Base-by-base conservation (phyloP, 192 early-diverging fungal genomes). In the Coemansia sp. region DNA sequence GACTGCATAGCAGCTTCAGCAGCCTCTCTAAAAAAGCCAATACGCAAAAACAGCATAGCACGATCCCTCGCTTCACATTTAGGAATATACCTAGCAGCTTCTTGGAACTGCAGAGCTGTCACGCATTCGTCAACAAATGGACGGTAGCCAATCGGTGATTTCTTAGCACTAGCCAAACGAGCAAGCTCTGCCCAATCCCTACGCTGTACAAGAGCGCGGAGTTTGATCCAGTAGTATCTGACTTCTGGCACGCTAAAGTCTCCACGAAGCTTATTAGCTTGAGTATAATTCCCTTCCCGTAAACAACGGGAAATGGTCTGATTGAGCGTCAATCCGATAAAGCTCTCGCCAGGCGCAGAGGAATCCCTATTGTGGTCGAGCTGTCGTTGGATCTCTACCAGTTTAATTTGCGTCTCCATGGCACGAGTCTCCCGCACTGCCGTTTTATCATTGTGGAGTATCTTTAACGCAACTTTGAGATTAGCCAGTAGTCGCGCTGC, bases 181-280 rank as follows among this genome's bases (percentile, higher is more conserved):
- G 95, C 93, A 54, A 98, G 78, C 28, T 90, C 89, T 5, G 89
- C 88, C 93, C 92, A 98, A 60, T 96, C 91, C 16, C 90, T 76
- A 7, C 87, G 81, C 63, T 85, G 76, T 0, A 96, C 92, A 7
- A 98, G 74, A 0, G 92, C 91, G 6, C 85, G 89, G 12, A 96
- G 64, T 59, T 92, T 94, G 44, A 98, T 84, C 94, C 94, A 94
- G 87, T 89, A 93, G 69, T 90, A 97, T 38, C 92, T 51, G 49
- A 74, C 88, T 31, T 97, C 95, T 0, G 95, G 88, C 10, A 98
- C 84, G 65, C 90, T 90, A 67, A 96, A 92, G 18, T 98, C 96
- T 1, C 70, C 83, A 26, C 87, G 86, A 2, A 98, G 57, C 68
- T 95, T 96, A 28, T 74, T 61, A 1, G 95, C 97, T 44, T 87